phyloP scores from a whole-genome alignment of 768 basidiomycete species.

The Trichaptum fuscoviolaceum region DNA sequence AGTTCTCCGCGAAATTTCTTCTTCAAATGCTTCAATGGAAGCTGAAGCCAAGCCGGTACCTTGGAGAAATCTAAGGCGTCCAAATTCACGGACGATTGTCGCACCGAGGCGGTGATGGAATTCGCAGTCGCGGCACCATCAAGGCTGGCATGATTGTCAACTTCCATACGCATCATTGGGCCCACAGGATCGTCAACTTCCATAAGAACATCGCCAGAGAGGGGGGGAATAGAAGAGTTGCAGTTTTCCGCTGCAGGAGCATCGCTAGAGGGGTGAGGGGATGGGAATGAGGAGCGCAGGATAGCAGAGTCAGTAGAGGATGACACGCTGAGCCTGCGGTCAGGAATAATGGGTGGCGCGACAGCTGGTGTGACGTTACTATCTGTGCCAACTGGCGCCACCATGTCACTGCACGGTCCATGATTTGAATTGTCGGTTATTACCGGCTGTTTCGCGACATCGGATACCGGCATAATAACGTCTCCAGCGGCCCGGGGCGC shows the following conservation, averaged over 20 bases:
- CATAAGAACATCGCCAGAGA: neutral
- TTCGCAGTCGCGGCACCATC: neutral
- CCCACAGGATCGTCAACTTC: neutral
- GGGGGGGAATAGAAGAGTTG: neutral
- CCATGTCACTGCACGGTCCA: neutral
- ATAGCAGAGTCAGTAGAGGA: neutral
- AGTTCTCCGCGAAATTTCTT: neutral
- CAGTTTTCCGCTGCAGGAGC: neutral
- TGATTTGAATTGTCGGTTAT: neutral
- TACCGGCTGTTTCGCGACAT: neutral
- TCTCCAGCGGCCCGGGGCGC: neutral
- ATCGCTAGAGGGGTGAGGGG: neutral
- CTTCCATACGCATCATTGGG: neutral
- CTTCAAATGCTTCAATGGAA: neutral
- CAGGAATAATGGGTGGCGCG: neutral
- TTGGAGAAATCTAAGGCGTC: neutral
- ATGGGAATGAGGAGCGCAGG: neutral
- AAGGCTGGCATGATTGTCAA: neutral
- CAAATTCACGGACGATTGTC: neutral
- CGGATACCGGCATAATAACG: neutral
- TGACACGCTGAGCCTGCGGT: neutral
- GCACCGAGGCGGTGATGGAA: neutral
- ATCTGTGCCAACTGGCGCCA: neutral
- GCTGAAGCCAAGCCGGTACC: neutral
- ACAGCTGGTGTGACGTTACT: neutral